Base-by-base conservation (phyloP, 1,139 yeast species). In the Blastobotrys apis region DNA sequence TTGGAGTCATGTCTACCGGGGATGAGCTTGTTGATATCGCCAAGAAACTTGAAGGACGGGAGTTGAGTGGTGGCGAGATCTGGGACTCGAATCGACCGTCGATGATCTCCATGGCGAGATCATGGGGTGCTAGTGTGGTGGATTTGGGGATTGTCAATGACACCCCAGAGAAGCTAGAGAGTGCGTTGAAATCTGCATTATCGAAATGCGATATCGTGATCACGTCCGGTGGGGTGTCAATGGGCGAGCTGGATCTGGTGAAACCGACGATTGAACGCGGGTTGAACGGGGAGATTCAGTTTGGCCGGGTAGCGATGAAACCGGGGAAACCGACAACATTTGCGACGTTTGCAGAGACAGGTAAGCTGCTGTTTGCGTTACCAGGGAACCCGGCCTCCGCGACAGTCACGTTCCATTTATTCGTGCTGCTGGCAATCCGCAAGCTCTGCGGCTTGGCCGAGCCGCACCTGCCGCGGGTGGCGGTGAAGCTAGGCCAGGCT, bases 371-470 rank as follows among this genome's bases (percentile, higher is more conserved):
- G 2, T 71, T 74, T 58, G 78, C 74, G 0, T 62, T 74, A 2
- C 79, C 79, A 0, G 79, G 79, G 1, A 74, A 74, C 49, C 79
- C 79, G 5, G 78, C 76, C 0, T 72, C 77, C 2, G 76, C 77
- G 1, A 58, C 66, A 4, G 78, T 74, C 2, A 71, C 77, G 21
- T 62, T 66, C 41, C 65, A 70, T 45, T 51, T 74, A 23, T 74
- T 74, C 58, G 77, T 73, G 1, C 58, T 71, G n/a, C 75, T 77
- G 0, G 64, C 74, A 2, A 43, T 73, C 21, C 52, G 67, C 21
- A 58, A 62, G 46, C 60, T 60, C 50, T 55, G 65, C 5, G 75
- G 75, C 1, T 22, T 45, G 16, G 34, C 10, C 9, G 32, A 47
- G 4, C 36, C 44, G 17, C 17, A 23, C 1, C 12, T 45, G 60